phyloP scores from a whole-genome alignment of 441 rosid genomes.

The Rhodomyrtus psidioides region DNA sequence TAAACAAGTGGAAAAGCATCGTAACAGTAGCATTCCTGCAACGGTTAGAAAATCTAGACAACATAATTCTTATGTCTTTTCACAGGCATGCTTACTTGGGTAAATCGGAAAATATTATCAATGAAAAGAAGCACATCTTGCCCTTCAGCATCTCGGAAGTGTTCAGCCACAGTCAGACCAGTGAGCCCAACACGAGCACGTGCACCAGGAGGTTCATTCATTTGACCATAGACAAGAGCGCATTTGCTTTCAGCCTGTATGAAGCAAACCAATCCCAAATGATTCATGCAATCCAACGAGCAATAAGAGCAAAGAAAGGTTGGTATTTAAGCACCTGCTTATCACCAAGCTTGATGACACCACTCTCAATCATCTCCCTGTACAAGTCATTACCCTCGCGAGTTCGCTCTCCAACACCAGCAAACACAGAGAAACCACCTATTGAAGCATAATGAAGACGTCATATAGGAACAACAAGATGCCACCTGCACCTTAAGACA shows the following conservation, averaged over 20 bases:
- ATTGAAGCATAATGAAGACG: neutral
- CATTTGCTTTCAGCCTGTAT: conserved; percentile 85
- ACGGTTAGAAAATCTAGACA: neutral
- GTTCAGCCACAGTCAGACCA: conserved; percentile 92
- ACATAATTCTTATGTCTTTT: neutral
- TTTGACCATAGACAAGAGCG: conserved; percentile 96
- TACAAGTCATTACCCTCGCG: conserved; percentile 98
- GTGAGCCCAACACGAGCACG: conserved; percentile 99
- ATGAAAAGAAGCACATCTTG: conserved; percentile 97
- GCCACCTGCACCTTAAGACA: neutral
- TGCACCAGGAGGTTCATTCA: conserved; percentile 99
- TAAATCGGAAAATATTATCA: conserved; percentile 96
- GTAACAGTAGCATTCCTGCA: neutral
- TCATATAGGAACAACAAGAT: neutral
- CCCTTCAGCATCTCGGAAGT: conserved; percentile 97
- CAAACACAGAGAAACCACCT: conserved; percentile 99
- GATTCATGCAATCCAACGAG: neutral
- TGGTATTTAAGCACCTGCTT: conserved; percentile 47
- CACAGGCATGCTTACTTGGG: conserved; percentile 42
- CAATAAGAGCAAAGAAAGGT: neutral
- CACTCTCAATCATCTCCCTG: conserved; percentile 98
- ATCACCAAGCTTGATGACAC: conserved; percentile 96
- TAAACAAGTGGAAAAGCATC: neutral
- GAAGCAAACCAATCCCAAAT: neutral
- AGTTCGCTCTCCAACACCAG: conserved; percentile 99